A percentile compares a stretch with the other conserved stretches of the same genome.
phyloP scores from a whole-genome alignment of 306 rosid species.

The Citrullus colocynthis region DNA sequence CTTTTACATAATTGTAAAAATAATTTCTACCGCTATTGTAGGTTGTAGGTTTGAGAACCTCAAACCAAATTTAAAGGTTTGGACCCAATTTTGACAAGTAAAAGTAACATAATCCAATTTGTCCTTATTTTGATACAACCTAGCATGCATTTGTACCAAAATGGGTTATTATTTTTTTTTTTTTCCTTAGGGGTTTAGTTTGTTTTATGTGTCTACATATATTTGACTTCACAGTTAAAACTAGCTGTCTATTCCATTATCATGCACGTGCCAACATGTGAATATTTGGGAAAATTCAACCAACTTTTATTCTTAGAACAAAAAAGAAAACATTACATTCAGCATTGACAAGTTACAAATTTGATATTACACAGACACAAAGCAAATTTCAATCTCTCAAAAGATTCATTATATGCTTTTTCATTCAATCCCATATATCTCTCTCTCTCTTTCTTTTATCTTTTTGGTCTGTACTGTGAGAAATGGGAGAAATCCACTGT shows the following conservation, averaged over 20 bases:
- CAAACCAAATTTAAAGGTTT: too few relatives aligned
- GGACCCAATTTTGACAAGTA: too few relatives aligned
- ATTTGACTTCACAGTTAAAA: constrained; percentile 1
- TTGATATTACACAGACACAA: not conserved
- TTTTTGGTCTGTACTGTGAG: not conserved
- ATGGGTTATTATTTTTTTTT: not conserved
- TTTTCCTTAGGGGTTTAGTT: not conserved
- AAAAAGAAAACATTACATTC: not conserved
- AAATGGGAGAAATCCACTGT: not conserved
- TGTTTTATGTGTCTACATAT: not conserved
- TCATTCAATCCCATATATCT: not conserved
- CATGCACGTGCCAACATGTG: constrained; percentile 1
- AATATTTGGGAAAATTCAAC: not conserved
- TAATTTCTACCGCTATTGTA: too few relatives aligned
- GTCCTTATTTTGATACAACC: too few relatives aligned
- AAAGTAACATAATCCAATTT: too few relatives aligned
- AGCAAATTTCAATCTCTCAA: not conserved
- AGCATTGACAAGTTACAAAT: not conserved
- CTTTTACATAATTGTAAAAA: too few relatives aligned
- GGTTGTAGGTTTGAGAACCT: too few relatives aligned
- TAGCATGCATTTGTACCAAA: not conserved
- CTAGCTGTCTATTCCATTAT: not conserved
- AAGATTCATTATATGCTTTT: not conserved
- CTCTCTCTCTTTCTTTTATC: not conserved
- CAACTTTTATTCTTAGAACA: not conserved